Evolutionary conservation across 1,284 basidiomycete genomes (phyloP).

Genomic region (Prillingera fragicola): DNA sequence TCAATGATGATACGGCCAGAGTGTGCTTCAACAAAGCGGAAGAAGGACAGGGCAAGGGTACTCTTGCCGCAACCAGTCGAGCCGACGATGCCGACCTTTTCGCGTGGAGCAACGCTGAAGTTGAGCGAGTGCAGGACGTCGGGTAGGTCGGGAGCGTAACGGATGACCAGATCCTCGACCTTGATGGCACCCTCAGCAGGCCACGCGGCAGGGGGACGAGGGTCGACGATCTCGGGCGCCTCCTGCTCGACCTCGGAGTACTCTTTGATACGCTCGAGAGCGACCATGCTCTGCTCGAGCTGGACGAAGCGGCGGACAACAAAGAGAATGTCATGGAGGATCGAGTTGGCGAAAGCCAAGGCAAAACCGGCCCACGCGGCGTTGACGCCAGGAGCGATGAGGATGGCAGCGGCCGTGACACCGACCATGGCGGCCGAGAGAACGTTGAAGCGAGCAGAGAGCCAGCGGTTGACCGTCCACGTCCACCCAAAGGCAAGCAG

Average conservation of each 20-base stretch:
- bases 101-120: conserved; percentile 68
- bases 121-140: conserved; percentile 76
- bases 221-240: conserved; percentile 73
- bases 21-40: conserved; percentile 88
- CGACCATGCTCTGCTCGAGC: conserved; percentile 89
- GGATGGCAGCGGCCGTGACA: conserved; percentile 61
- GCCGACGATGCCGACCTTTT: conserved; percentile 75
- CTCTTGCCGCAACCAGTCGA: conserved; percentile 71
- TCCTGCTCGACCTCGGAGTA: conserved; percentile 75
- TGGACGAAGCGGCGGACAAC: conserved; percentile 65
- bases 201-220: conserved; percentile 76
- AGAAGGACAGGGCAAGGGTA: conserved; percentile 86
- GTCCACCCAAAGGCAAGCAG: conserved; percentile 74
- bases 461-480: conserved; percentile 56
- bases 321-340: conserved; percentile 63
- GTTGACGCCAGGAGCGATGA: conserved; percentile 64
- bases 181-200: conserved; percentile 68
- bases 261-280: conserved; percentile 70
- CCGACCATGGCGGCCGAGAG: conserved; percentile 68
- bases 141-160: conserved; percentile 75
- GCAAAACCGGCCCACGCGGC: conserved; percentile 77
- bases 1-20: conserved; percentile 79
- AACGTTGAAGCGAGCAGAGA: conserved; percentile 65
- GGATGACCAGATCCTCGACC: conserved; percentile 74
- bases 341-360: conserved; percentile 70